Base-by-base conservation (phyloP, 2,329 filamentous ascomycete species). In the Acephala macrosclerotiorum region DNA sequence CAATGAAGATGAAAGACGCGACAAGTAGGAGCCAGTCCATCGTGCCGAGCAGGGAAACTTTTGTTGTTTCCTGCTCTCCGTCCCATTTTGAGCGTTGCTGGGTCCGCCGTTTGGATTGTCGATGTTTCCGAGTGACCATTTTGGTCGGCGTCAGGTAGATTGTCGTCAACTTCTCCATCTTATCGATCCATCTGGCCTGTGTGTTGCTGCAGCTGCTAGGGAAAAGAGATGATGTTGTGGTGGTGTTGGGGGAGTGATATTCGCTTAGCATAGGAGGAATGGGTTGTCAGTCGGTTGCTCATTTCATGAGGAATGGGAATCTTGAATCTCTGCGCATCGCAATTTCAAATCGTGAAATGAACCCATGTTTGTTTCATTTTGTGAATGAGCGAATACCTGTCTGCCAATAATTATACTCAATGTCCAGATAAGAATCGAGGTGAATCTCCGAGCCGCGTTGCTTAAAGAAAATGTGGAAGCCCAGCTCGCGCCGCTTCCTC, bases 1-100 rank as follows among this genome's bases (percentile, higher is more conserved):
- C 12, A 20, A 58, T 61, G 29, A 61, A 53, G 3, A 60, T 7
- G 14, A 58, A n/a, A 35, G 55, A 55, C 36, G 55, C 53, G n/a
- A 42, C 36, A 20, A 66, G 9, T 1, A 66, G 36, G 33, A 45
- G 7, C 64, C 64, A 66, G 36, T 62, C 56, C 51, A 66, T 63
- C 9, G 60, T 61, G 2, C 49, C 42, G 36, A 33, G 47, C 22
- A 57, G 38, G 2, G 60, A 45, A 4, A 49, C 53, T 25, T 29
- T 56, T 4, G 60, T 66, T 22, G 47, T 66, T 45, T 47, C 26
- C 47, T 57, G 47, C 7, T 63, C 57, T n/a, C 9, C 35, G 11
- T 58, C 36, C 56, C 56, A 63, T 51, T 47, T 20, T 47, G 42
- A 29, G 22, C 47, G 20, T 22, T 45, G 18, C 25, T 26, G 40